Percentiles rank a stretch among this genome's conserved stretches.
Conservation (phyloP, 345 rosid genomes). For the Eucalyptus pumila region DNA sequence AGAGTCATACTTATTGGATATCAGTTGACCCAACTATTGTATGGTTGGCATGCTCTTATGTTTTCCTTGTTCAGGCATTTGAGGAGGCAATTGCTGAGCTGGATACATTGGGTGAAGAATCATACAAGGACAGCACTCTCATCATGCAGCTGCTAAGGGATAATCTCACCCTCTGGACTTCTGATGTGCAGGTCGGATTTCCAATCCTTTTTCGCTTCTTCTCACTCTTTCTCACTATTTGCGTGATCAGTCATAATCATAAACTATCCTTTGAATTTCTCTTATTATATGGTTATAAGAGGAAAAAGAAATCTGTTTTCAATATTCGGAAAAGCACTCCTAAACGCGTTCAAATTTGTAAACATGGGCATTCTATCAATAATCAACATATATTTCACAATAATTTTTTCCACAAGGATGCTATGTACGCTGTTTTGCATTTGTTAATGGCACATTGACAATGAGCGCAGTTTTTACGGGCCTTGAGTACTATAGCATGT, state of each 20-base stretch:
- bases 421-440: not conserved
- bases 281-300: not conserved
- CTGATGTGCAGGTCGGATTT: constrained; percentile 69
- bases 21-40: not conserved
- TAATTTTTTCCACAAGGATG: not conserved
- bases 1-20: not conserved
- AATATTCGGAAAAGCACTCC: not conserved
- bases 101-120: constrained; percentile 86
- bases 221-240: not conserved
- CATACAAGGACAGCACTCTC: constrained; percentile 99
- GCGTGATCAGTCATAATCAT: not conserved
- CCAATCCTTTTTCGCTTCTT: not conserved
- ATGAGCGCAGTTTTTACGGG: not conserved
- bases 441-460: not conserved
- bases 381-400: not conserved
- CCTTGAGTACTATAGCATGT: not conserved
- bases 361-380: not conserved
- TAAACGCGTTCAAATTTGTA: not conserved
- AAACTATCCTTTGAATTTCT: not conserved
- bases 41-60: not conserved
- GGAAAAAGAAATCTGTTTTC: not conserved
- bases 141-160: constrained; percentile 94
- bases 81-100: constrained; percentile 97
- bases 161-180: constrained; percentile 97
- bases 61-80: constrained; percentile 42